A percentile compares a stretch with the other conserved stretches of the same genome.
Evolutionary conservation across 1,139 yeast genomes (phyloP).

Genomic region (Blastobotrys proliferans): DNA sequence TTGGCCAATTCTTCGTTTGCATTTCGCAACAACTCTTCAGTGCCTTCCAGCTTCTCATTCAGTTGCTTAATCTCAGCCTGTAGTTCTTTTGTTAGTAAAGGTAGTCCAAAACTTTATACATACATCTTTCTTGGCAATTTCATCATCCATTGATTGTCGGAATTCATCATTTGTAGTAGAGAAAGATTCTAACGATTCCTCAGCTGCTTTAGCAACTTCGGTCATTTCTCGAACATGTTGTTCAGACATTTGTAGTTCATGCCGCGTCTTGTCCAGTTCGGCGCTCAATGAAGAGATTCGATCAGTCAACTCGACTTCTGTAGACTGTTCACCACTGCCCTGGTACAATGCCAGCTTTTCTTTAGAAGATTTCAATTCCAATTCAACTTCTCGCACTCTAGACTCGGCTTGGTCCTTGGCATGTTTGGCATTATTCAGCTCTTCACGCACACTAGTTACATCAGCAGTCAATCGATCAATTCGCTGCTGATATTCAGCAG

Average conservation of each 20-base stretch:
- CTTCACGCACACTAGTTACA: conserved; percentile 40
- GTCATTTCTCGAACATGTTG: conserved; percentile 49
- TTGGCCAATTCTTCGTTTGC: conserved; percentile 24
- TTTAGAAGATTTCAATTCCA: conserved; percentile 39
- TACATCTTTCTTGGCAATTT: conserved; percentile 39
- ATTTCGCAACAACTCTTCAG: conserved; percentile 33
- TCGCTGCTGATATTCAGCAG: conserved; percentile 57
- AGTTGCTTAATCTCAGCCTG: conserved; percentile 38
- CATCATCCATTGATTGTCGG: conserved; percentile 39
- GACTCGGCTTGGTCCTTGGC: conserved; percentile 36
- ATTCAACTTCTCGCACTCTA: conserved; percentile 33
- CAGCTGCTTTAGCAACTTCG: conserved; percentile 47
- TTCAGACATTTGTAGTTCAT: conserved; percentile 46
- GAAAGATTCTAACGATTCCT: conserved; percentile 44
- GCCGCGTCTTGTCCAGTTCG: conserved; percentile 42
- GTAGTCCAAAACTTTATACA: conserved; percentile 28
- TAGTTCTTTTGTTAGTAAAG: conserved; percentile 15
- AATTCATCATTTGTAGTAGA: conserved; percentile 43
- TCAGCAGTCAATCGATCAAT: conserved; percentile 56
- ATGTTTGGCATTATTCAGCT: conserved; percentile 43
- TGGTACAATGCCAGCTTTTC: conserved; percentile 35
- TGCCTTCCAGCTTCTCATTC: conserved; percentile 34
- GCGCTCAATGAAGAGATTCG: conserved; percentile 36
- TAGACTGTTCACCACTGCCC: conserved; percentile 7
- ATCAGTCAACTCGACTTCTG: conserved; percentile 20